phyloP scores from a whole-genome alignment of 495 filamentous ascomycete species.

The Podospora pseudoanserina region DNA sequence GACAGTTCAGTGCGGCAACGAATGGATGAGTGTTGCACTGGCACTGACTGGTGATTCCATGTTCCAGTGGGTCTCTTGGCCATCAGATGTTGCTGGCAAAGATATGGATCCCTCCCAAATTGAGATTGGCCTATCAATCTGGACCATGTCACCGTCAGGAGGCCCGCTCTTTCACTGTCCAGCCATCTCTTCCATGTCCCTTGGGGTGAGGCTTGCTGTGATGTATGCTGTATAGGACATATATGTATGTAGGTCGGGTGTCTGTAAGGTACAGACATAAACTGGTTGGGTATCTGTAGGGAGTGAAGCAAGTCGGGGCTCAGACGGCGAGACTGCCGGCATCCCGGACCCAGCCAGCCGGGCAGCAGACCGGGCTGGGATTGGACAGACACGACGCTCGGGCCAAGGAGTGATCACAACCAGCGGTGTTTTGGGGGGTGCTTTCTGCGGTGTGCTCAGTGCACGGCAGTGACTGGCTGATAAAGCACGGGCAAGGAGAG shows the following conservation, averaged over 20 bases:
- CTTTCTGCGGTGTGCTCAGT: not conserved
- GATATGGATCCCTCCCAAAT: conserved; percentile 1
- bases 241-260: not conserved
- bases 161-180: not conserved
- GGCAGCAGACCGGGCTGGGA: not conserved
- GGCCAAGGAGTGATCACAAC: conserved; percentile 10
- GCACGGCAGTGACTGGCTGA: conserved; percentile 20
- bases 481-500: conserved; percentile 19
- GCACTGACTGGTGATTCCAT: not conserved
- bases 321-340: not conserved
- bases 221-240: not conserved
- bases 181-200: not conserved
- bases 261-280: not conserved
- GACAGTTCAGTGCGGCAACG: not conserved
- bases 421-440: not conserved
- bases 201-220: not conserved
- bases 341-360: not conserved
- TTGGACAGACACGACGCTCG: not conserved
- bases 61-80: not conserved
- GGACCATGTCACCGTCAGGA: not conserved
- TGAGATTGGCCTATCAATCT: conserved; percentile 18
- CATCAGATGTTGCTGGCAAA: conserved; percentile 7
- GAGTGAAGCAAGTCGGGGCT: not conserved
- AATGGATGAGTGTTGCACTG: not conserved
- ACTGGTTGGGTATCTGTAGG: not conserved